Base-by-base conservation (phyloP, 2,329 filamentous ascomycete species). In the Sodiomyces alkalinus region DNA sequence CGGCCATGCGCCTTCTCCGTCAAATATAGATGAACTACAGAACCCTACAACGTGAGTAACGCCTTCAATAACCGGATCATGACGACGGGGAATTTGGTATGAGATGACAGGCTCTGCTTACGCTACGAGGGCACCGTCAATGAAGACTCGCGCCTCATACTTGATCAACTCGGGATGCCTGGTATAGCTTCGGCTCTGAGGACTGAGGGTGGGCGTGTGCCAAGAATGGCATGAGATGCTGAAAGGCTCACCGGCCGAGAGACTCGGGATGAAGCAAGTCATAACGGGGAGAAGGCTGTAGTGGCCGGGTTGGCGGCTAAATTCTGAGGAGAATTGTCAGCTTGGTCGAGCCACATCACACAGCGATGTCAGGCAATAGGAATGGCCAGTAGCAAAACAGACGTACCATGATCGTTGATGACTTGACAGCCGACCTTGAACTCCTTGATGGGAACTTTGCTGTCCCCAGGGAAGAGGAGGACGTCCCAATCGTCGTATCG, bases 401-500 rank as follows among this genome's bases (percentile, higher is more conserved):
- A 36, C 51, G 35, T 39, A 60, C 60, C 59, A 27, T 47, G 32
- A 42, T 69, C 63, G 5, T 60, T 56, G n/a, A 74, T 65, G 18
- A 77, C 71, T 47, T 79, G 77, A 48, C 80, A 92, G 35, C 70
- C 64, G 6, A 80, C 81, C 45, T 74, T 76, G 62, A 90, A 92
- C 52, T 92, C 83, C 49, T 81, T 80, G 31, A 86, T 52, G 1
- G 83, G 83, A 9, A 78, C 48, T 41, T 72, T 74, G 41, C 64
- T 73, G 35, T 67, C 64, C 35, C 51, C 52, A 0, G 80, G 76
- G 47, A 92, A 92, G 35, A 92, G 60, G 23, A 92, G 68, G 31
- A 90, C 68, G 44, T 92, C 83, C 83, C 82, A 92, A 44, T 82
- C 74, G 41, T 82, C 69, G 61, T 79, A 92, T 33, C 82, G 74